These are phyloP conservation scores for Penicillium coprophilum DNA, from an alignment of 495 filamentous ascomycete species.

Conservation along the genomic window DNA sequence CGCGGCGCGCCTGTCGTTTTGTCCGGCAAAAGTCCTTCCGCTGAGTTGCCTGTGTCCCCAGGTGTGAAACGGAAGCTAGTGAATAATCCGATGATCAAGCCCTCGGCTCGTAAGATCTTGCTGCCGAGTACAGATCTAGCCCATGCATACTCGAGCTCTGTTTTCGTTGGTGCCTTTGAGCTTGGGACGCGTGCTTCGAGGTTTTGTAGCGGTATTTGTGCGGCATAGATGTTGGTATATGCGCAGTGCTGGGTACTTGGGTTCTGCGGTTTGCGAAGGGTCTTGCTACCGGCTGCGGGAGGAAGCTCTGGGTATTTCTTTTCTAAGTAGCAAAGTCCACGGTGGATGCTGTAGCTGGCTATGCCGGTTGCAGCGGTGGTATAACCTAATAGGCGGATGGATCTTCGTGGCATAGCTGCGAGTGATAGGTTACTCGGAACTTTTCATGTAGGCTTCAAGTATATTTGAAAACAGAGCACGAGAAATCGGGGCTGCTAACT, in stretches of 20 bases:
- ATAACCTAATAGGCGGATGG: slow-evolving; percentile 16
- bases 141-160: slow-evolving; percentile 30
- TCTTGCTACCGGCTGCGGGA: slow-evolving; percentile 18
- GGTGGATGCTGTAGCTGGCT: slow-evolving; percentile 25
- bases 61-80: slow-evolving; percentile 11
- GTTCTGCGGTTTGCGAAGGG: slow-evolving; percentile 17
- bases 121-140: slow-evolving; percentile 26
- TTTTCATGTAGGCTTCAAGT: neutral
- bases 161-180: slow-evolving; percentile 1
- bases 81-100: slow-evolving; percentile 24
- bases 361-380: slow-evolving; percentile 19
- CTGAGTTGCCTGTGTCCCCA: slow-evolving; percentile 23
- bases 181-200: slow-evolving; percentile 11
- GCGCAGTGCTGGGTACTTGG: slow-evolving; percentile 26
- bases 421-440: neutral
- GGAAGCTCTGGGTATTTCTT: slow-evolving; percentile 30
- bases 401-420: slow-evolving; percentile 18
- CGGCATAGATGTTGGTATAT: slow-evolving; percentile 35
- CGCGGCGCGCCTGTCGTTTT: slow-evolving; percentile 12
- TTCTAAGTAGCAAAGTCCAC: slow-evolving; percentile 30
- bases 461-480: neutral
- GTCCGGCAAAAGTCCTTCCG: slow-evolving; percentile 12
- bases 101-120: slow-evolving; percentile 24
- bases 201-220: slow-evolving; percentile 25
- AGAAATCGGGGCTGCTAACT: neutral